Evolutionary conservation across 257 asterid species (phyloP), one percentile per base, ranked within the genome.

Genomic region (Gardenia jasminoides): DNA sequence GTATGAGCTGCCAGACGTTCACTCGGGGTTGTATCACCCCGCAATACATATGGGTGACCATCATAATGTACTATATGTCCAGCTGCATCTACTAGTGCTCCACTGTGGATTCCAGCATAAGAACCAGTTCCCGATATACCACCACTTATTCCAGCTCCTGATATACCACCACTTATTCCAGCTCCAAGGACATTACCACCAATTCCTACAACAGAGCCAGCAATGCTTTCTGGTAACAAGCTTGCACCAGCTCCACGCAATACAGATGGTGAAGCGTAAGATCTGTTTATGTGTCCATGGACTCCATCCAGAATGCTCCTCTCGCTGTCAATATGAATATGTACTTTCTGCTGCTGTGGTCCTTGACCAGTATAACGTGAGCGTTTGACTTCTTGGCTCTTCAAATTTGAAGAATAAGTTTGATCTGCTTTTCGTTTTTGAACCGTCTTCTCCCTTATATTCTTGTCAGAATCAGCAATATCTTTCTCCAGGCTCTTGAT

Each of bases 391-490:
- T 91, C 95, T 76, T 82, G 90, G 84, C 52, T 64, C 83, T 76
- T 90, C 39, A 84, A 36, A 84, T 59, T 86, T 43, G 87, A 83
- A 33, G 88, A 67, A 74, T 88, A 90, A 0, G 79, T 64, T 81
- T 89, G 97, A 5, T 76, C 86, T 59, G 82, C 62, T 83, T 85
- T 94, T 85, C 98, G 87, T 84, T 92, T 93, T 39, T 82, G 85
- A 13, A 80, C 64, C 66, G 72, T 48, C 79, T 72, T 84, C 33
- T 81, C 91, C 20, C 48, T 86, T 62, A 84, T 52, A 69, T 80
- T 89, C 75, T 77, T 85, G 36, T 80, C 85, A 9, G 43, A 65
- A 17, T 83, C 86, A 17, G 88, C 56, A 41, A 88, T 86, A 3
- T 89, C 94, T 76, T 83, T 88, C 83, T 94, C 91, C 84, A 93